phyloP scores from a whole-genome alignment of 164 flowering plant species.

The Houttuynia cordata region DNA sequence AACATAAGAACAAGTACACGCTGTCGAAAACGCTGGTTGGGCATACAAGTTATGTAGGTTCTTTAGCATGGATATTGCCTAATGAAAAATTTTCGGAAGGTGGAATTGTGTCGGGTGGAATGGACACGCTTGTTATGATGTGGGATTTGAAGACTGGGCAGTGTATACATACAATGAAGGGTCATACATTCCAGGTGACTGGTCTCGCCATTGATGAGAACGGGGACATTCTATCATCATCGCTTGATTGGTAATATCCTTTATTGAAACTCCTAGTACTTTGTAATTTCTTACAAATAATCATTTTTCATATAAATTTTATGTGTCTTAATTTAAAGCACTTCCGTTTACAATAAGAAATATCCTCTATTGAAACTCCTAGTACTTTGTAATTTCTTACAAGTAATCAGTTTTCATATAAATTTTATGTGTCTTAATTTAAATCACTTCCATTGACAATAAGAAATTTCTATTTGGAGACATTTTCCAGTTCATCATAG shows the following conservation, averaged over 20 bases:
- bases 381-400: too few relatives aligned
- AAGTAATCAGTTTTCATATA: too few relatives aligned
- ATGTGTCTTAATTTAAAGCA: too few relatives aligned
- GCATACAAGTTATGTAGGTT: constrained; percentile 90
- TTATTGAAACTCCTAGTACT: background rate
- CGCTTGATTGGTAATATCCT: constrained; percentile 63
- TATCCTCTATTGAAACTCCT: background rate
- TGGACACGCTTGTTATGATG: constrained; percentile 69
- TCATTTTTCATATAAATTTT: too few relatives aligned
- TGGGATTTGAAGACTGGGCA: constrained; percentile 83
- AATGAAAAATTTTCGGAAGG: constrained; percentile 60
- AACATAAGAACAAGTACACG: constrained; percentile 30
- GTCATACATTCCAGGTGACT: constrained; percentile 83
- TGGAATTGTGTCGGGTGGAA: constrained; percentile 85
- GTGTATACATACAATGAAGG: constrained; percentile 49
- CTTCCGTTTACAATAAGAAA: too few relatives aligned
- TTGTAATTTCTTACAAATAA: too few relatives aligned
- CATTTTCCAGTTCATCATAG: too few relatives aligned
- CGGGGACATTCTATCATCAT: constrained; percentile 60
- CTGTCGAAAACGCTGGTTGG: constrained; percentile 54
- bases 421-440: too few relatives aligned
- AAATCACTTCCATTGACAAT: too few relatives aligned
- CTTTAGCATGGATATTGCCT: constrained; percentile 78
- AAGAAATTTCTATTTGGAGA: too few relatives aligned
- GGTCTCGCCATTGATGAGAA: constrained; percentile 53